Evolutionary conservation across 306 rosid genomes (phyloP).

Genomic region (Neltuma alba): DNA sequence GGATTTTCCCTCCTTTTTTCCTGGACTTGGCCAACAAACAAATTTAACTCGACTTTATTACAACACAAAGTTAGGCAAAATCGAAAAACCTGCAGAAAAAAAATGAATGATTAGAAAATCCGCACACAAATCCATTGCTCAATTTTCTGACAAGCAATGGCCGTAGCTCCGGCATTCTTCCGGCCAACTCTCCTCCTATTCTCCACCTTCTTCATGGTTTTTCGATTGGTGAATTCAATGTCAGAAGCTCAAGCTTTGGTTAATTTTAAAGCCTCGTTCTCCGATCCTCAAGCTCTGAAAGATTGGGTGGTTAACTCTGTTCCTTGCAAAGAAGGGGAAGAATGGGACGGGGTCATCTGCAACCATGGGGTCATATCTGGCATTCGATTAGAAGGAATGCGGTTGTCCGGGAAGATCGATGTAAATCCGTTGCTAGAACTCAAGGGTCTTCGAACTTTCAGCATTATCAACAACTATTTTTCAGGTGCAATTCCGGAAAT

Average conservation of each 20-base stretch:
- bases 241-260: slow-evolving; percentile 65
- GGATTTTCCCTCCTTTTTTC: neutral
- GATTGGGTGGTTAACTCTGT: slow-evolving; percentile 48
- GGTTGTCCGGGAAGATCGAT: slow-evolving; percentile 49
- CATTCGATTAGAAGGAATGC: slow-evolving; percentile 56
- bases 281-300: slow-evolving; percentile 39
- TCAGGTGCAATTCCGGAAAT: slow-evolving; percentile 69
- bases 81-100: slow-evolving; percentile 28
- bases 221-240: slow-evolving; percentile 38
- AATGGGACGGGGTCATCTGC: slow-evolving; percentile 65
- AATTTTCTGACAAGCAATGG: slow-evolving; percentile 51
- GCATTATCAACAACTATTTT: slow-evolving; percentile 62
- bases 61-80: slow-evolving; percentile 19
- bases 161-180: slow-evolving; percentile 42
- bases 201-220: slow-evolving; percentile 1
- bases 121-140: neutral
- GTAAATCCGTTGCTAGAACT: slow-evolving; percentile 51
- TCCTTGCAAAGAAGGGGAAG: slow-evolving; percentile 45
- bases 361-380: slow-evolving; percentile 47
- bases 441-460: slow-evolving; percentile 49
- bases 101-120: slow-evolving; percentile 27
- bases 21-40: neutral
- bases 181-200: slow-evolving; percentile 35
- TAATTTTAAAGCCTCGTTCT: slow-evolving; percentile 53
- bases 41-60: neutral